Evolutionary conservation across 192 early-diverging fungal genomes (phyloP), one percentile per base, ranked within the genome.

Genomic region (Coemansia biformis): DNA sequence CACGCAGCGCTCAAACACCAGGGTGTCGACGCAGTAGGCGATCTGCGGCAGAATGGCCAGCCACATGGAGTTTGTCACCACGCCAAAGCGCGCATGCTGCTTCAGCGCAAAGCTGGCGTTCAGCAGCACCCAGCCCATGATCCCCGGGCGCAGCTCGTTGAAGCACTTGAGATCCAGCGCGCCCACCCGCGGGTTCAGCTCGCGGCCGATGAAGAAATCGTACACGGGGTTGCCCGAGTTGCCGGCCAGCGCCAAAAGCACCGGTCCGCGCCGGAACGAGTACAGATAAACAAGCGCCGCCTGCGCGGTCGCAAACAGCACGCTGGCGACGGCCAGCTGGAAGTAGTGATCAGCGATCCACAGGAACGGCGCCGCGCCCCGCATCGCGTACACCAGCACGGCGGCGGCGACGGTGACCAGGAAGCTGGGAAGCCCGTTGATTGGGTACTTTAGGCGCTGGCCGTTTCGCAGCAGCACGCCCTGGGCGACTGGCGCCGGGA

Each of bases 151-250:
- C 45, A 98, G 79, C 70, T 98, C 95, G 59, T 83, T 83, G 52
- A 98, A 90, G 66, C 75, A 90, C 77, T 98, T 98, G 61, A 98
- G 78, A 52, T 98, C 95, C 42, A 95, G 81, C 0, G 63, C 41
- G 21, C 80, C 79, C 39, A 92, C 66, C 29, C 93, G 83, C 41
- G 95, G 95, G 68, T 98, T 98, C 46, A 98, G 77, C 64, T 98
- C 95, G 48, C 95, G 80, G 8, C 95, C 95, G 32, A 98, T 93
- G 63, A 90, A 93, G 54, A 90, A 96, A 55, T 96, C 92, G 66
- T 98, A 96, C 15, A 92, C 48, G 12, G 76, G 59, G 69, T 90
- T 91, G 26, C 90, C 86, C n/a, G 90, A 86, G 78, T 96, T 94
- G 26, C 93, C 95, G 12, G 89, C 90, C 17, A 78, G 64, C 8